A percentile compares a stretch with the other conserved stretches of the same genome.
Evolutionary conservation across 1,139 yeast genomes (phyloP).

Genomic region (Spathaspora sp.): DNA sequence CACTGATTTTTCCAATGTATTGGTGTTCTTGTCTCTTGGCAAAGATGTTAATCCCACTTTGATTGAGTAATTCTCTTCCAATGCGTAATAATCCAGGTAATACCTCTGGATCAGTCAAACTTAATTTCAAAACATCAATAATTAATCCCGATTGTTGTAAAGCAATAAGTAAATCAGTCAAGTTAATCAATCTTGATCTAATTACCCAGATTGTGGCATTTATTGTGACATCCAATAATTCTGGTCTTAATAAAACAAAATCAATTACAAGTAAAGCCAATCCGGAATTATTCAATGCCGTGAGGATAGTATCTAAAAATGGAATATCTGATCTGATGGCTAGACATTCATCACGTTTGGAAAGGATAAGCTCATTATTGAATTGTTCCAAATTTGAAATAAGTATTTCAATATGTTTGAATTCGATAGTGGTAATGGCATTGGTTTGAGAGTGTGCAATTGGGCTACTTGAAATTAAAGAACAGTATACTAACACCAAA

Average conservation of each 20-base stretch:
- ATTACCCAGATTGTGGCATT: slow-evolving; percentile 25
- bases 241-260: slow-evolving; percentile 25
- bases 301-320: slow-evolving; percentile 24
- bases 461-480: slow-evolving; percentile 11
- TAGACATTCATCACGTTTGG: neutral
- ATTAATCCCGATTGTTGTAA: slow-evolving; percentile 30
- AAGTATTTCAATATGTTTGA: slow-evolving; percentile 8
- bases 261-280: slow-evolving; percentile 26
- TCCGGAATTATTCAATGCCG: slow-evolving; percentile 22
- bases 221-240: slow-evolving; percentile 23
- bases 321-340: slow-evolving; percentile 17
- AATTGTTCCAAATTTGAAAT: slow-evolving; percentile 11
- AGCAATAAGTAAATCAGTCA: slow-evolving; percentile 27
- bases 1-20: neutral
- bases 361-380: slow-evolving; percentile 4
- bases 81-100: slow-evolving; percentile 31
- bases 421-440: neutral
- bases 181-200: slow-evolving; percentile 20
- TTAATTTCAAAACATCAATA: slow-evolving; percentile 23
- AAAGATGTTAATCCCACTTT: slow-evolving; percentile 20
- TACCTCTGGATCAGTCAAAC: slow-evolving; percentile 27
- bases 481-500: slow-evolving; percentile 12
- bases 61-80: slow-evolving; percentile 23
- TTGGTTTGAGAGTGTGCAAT: neutral
- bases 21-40: slow-evolving; percentile 5